These are phyloP conservation scores for Pythium aphanidermatum DNA, from an alignment of 352 stramenopile species.

Conservation along the genomic window DNA sequence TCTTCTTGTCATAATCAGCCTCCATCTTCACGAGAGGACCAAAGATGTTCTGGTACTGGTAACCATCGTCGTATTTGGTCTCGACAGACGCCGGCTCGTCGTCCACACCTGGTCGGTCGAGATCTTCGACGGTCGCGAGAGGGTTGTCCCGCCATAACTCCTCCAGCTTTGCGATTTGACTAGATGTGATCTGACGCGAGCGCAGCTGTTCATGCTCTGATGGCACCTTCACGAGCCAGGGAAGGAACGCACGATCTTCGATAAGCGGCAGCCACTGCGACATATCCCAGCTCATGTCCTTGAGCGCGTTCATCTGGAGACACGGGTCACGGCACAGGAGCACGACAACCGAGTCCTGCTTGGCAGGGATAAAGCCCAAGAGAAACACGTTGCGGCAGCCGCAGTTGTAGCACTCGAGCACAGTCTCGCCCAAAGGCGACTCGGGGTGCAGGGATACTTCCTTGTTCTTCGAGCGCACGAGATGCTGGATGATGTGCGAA, in stretches of 20 bases:
- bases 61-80: conserved; percentile 97
- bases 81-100: conserved; percentile 84
- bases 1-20: conserved; percentile 99
- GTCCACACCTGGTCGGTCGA: conserved; percentile 91
- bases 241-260: conserved; percentile 95
- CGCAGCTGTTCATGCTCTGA: conserved; percentile 89
- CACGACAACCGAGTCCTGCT: conserved; percentile 95
- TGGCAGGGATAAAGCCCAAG: conserved; percentile 97
- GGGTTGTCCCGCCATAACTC: conserved; percentile 97
- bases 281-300: conserved; percentile 99
- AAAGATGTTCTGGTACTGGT: conserved; percentile 99
- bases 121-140: conserved; percentile 93
- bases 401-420: conserved; percentile 99
- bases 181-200: conserved; percentile 92
- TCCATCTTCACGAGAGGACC: conserved; percentile 99
- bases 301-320: conserved; percentile 95
- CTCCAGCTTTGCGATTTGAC: conserved; percentile 85
- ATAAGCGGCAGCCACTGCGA: conserved; percentile 98
- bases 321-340: conserved; percentile 96
- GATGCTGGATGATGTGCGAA: conserved; percentile 98
- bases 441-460: conserved; percentile 91
- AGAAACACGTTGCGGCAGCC: conserved; percentile 97
- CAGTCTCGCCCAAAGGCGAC: conserved; percentile 94
- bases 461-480: conserved; percentile 93
- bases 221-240: conserved; percentile 96